Conservation (phyloP, 495 filamentous ascomycete genomes). For the Pseudotulostoma volvatum region DNA sequence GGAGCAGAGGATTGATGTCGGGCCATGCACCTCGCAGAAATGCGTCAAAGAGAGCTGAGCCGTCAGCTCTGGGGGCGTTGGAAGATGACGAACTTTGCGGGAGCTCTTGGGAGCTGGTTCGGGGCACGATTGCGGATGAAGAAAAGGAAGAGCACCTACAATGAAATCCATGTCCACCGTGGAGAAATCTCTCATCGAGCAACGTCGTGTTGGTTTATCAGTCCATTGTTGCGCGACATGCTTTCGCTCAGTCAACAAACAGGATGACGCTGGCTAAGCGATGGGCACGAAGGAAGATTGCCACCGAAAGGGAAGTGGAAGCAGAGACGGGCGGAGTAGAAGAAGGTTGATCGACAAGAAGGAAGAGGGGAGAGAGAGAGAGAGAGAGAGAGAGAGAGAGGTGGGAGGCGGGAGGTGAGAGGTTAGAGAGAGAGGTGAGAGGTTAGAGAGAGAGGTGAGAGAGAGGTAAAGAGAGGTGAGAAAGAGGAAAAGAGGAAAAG, state of each 20-base stretch:
- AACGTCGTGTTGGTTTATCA: conserved; percentile 16
- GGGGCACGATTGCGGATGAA: too few relatives aligned
- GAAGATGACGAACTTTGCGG: background rate
- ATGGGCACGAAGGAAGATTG: conserved; percentile 8
- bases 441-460: too few relatives aligned
- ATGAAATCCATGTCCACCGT: conserved; percentile 31
- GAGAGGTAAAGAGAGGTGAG: background rate
- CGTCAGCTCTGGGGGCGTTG: conserved; percentile 1
- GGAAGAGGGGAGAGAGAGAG: conserved; percentile 7
- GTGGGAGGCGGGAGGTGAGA: conserved; percentile 3
- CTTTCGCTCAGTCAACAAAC: too few relatives aligned
- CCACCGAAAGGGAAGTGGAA: background rate
- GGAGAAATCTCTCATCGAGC: conserved; percentile 15
- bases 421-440: conserved; percentile 4
- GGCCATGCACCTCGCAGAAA: conserved; percentile 92
- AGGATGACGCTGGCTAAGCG: too few relatives aligned
- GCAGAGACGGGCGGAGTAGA: too few relatives aligned
- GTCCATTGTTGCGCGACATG: conserved; percentile 24
- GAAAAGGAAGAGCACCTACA: conserved; percentile 15
- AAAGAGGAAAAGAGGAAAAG: conserved; percentile 2
- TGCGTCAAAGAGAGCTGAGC: conserved; percentile 78
- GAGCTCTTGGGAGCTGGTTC: too few relatives aligned
- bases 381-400: conserved; percentile 2
- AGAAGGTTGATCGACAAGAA: conserved; percentile 5
- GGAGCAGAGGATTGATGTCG: conserved; percentile 88